Conservation (phyloP, 768 basidiomycete genomes). For the Suillus tomentosus region DNA sequence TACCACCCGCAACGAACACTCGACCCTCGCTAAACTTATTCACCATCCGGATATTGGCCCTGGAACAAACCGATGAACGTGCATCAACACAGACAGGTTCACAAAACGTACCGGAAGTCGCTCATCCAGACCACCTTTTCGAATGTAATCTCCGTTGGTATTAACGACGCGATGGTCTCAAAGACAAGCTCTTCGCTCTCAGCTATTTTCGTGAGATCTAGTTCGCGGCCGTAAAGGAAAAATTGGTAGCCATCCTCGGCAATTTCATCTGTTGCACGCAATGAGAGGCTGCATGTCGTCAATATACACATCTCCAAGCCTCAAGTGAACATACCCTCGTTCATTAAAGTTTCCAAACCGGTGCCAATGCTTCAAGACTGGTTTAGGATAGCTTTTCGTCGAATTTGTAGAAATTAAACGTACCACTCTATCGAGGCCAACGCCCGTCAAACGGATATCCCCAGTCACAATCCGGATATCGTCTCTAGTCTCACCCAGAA, state of each 20-base stretch:
- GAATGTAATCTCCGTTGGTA: slow-evolving; percentile 28
- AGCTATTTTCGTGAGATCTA: slow-evolving; percentile 23
- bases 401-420: slow-evolving; percentile 4
- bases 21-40: slow-evolving; percentile 15
- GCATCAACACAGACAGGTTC: background rate
- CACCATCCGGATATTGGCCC: slow-evolving; percentile 21
- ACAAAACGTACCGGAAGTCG: slow-evolving; percentile 22
- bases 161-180: slow-evolving; percentile 21
- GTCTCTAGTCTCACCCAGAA: slow-evolving; percentile 34
- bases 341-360: slow-evolving; percentile 42
- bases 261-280: slow-evolving; percentile 35
- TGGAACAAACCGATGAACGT: background rate
- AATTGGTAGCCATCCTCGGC: slow-evolving; percentile 34
- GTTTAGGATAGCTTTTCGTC: background rate
- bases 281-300: slow-evolving; percentile 26
- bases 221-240: slow-evolving; percentile 28
- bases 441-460: slow-evolving; percentile 37
- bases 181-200: slow-evolving; percentile 21
- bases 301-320: slow-evolving; percentile 1
- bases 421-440: slow-evolving; percentile 42
- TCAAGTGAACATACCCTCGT: background rate
- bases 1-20: slow-evolving; percentile 21
- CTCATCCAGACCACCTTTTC: slow-evolving; percentile 26
- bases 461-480: slow-evolving; percentile 28
- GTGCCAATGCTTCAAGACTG: slow-evolving; percentile 43